phyloP scores from a whole-genome alignment of 352 stramenopile genomes.

The Phytophthora vignae region DNA sequence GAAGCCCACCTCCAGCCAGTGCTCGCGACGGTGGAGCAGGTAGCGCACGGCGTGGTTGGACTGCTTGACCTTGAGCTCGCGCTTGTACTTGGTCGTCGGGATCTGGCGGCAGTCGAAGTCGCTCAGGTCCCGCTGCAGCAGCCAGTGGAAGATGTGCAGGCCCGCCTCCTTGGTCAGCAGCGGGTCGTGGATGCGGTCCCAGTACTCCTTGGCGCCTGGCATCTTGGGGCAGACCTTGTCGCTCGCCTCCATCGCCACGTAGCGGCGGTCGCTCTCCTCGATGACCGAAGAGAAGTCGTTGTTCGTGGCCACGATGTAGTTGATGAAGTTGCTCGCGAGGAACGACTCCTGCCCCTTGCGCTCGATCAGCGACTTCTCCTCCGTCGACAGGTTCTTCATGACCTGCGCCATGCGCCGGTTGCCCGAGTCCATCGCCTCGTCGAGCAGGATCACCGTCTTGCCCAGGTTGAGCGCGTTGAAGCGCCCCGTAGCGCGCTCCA shows the following conservation, averaged over 20 bases:
- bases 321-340: not conserved
- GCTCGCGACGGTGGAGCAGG: not conserved
- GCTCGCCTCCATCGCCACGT: not conserved
- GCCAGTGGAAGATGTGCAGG: conserved; percentile 1
- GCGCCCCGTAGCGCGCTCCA: not conserved
- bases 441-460: not conserved
- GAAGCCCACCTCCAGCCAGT: not conserved
- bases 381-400: not conserved
- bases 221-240: not conserved
- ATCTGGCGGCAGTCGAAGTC: not conserved
- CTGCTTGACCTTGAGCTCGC: not conserved
- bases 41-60: not conserved
- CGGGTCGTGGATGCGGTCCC: not conserved
- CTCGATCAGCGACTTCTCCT: not conserved
- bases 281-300: conserved; percentile 1
- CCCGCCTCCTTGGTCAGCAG: conserved; percentile 1
- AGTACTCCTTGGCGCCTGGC: not conserved
- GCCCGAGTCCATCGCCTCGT: not conserved
- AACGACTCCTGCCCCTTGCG: not conserved
- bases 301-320: conserved; percentile 1
- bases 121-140: conserved; percentile 1
- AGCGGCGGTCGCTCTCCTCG: not conserved
- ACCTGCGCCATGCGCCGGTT: not conserved
- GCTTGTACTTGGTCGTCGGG: not conserved
- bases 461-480: not conserved